Base-by-base conservation (phyloP, 2,329 filamentous ascomycete genomes). In the Arthrocladium fulminans region DNA sequence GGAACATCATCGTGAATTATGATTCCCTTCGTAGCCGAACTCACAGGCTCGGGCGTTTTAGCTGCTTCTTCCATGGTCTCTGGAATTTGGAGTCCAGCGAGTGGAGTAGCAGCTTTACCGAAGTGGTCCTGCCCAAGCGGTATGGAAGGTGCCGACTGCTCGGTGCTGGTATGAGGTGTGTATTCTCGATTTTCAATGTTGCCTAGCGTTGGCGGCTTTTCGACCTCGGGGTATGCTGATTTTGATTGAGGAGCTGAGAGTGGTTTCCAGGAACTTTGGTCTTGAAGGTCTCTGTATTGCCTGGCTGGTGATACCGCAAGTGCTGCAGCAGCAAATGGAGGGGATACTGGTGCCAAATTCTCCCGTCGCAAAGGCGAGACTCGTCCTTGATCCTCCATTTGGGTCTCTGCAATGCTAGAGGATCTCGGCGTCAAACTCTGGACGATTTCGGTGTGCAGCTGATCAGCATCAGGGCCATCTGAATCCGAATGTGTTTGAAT, bases 391-490 rank as follows among this genome's bases (percentile, higher is more conserved):
- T 23, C 22, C 13, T 13, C 19, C 12, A 8, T 7, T n/a, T 24
- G 3, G 10, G 24, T 20, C 10, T 30, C 25, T 8, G n/a, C 9
- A 15, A 51, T 45, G 27, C 30, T 51, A 9, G 55, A 58, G 17
- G 53, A 52, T 25, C 50, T 54, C 7, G 68, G 65, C 35, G 66
- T 72, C 43, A 73, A 56, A 3, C 69, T 71, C 39, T 65, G 66
- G n/a, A 72, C 70, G n/a, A 73, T 73, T 50, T 73, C 70, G 49
- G 68, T 65, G 37, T 68, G 60, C 35, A 73, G 52, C 27, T 67
- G 65, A 48, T 73, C 70, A 54, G 64, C 69, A 48, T 72, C 68
- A 25, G 64, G 60, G 42, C 68, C 65, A 30, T 67, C 61, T 6
- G 64, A 65, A 6, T 60, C 61, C 22, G 66, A 62, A 7, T 63